Conservation (phyloP, 345 rosid species). For the Ceriops tagal region DNA sequence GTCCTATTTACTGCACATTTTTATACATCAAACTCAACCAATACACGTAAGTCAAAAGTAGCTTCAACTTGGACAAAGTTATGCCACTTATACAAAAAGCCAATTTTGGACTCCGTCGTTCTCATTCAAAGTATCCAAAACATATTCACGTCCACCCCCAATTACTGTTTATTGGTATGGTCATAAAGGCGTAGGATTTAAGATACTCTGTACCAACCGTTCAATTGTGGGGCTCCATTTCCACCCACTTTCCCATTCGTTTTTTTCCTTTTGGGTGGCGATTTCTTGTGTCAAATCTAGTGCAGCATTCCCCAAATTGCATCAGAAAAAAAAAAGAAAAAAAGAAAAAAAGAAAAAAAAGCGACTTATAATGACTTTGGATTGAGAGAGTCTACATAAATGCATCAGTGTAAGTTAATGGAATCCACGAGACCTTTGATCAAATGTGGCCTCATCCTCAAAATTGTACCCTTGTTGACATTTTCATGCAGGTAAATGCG, state of each 20-base stretch:
- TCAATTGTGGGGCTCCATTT: background rate
- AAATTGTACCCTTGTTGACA: too few relatives aligned
- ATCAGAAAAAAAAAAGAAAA: too few relatives aligned
- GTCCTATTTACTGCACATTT: background rate
- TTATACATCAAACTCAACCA: background rate
- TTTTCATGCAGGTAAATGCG: too few relatives aligned
- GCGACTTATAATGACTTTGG: too few relatives aligned
- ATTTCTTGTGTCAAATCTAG: background rate
- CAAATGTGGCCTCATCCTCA: too few relatives aligned
- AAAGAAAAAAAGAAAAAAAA: too few relatives aligned
- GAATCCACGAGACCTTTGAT: too few relatives aligned
- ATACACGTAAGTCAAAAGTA: background rate
- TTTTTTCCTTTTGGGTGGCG: too few relatives aligned
- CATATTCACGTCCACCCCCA: too few relatives aligned
- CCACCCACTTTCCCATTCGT: background rate
- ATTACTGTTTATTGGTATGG: background rate
- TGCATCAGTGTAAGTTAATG: too few relatives aligned
- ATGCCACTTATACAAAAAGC: slow-evolving; percentile 1
- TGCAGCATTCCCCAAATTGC: background rate
- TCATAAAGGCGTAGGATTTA: background rate
- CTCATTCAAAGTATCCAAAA: background rate
- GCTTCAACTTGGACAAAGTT: slow-evolving; percentile 1
- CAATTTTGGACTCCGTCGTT: background rate
- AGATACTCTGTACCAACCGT: background rate
- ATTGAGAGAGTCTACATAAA: too few relatives aligned